Percentiles rank a stretch among this genome's conserved stretches.
phyloP scores from a whole-genome alignment of 208 protist species.

The Leishmania tarentolae region DNA sequence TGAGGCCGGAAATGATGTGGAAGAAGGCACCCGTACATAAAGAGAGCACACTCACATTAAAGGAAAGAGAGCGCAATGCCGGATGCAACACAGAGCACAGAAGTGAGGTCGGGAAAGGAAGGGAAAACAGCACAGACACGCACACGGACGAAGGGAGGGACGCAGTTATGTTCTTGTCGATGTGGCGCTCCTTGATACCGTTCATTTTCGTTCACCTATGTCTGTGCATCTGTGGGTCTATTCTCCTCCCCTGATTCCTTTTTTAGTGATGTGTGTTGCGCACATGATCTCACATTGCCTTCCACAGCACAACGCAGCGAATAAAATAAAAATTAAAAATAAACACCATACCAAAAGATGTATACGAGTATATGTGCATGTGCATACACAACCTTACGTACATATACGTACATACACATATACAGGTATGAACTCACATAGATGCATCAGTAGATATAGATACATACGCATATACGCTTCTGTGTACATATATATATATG shows the following conservation, averaged over 20 bases:
- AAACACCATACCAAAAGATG: no score
- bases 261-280: not conserved
- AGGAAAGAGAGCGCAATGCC: not conserved
- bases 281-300: no score
- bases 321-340: no score
- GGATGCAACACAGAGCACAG: not conserved
- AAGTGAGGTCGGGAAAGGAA: not conserved
- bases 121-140: not conserved
- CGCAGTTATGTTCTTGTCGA: not conserved
- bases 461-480: no score
- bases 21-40: no score
- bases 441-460: no score
- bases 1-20: no score
- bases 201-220: not conserved
- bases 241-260: not conserved
- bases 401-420: no score
- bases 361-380: rapidly evolving
- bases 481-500: not conserved
- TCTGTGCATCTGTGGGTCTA: not conserved
- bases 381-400: no score
- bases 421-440: no score
- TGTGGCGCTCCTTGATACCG: not conserved
- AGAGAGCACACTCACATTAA: not conserved
- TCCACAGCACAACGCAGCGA: no score
- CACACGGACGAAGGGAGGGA: not conserved